phyloP scores from a whole-genome alignment of 2,329 filamentous ascomycete genomes.

The Emergomyces orientalis region DNA sequence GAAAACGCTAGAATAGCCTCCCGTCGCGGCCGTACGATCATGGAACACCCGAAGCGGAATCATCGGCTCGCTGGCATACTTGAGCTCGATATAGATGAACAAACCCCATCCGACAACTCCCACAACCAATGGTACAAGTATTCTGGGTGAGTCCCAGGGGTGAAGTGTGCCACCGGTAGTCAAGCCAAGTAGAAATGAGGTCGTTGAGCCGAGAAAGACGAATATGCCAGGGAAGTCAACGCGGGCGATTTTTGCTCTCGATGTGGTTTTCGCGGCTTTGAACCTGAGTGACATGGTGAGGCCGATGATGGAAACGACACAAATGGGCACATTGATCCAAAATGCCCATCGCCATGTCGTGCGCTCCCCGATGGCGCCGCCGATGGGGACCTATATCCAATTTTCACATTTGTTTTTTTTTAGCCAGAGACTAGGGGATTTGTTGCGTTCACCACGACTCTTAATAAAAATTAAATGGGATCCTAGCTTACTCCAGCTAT shows the following conservation, averaged over 20 bases:
- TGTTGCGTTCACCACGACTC: conserved; percentile 13
- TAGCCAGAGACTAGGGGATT: not conserved
- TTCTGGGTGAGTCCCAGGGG: conserved; percentile 24
- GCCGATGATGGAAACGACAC: conserved; percentile 40
- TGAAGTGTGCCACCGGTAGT: conserved; percentile 25
- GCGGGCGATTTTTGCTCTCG: conserved; percentile 34
- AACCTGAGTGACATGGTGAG: conserved; percentile 31
- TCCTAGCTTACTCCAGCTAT: conserved; percentile 6
- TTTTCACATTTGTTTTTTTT: not conserved
- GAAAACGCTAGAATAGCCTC: conserved; percentile 3
- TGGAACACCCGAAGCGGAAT: conserved; percentile 4
- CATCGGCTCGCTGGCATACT: conserved; percentile 2
- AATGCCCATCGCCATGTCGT: conserved; percentile 47
- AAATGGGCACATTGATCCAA: conserved; percentile 48
- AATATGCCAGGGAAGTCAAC: conserved; percentile 26
- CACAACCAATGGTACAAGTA: conserved; percentile 23
- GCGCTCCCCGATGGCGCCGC: conserved; percentile 29
- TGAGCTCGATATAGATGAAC: conserved; percentile 15
- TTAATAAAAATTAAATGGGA: not conserved
- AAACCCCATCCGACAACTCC: conserved; percentile 20
- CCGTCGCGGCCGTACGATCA: conserved; percentile 2
- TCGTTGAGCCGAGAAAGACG: conserved; percentile 22
- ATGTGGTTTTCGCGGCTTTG: conserved; percentile 43
- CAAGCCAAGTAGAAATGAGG: conserved; percentile 25
- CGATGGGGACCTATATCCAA: conserved; percentile 13